These are phyloP conservation scores for Solanum chilense DNA, from an alignment of 257 asterid species.

Conservation along the genomic window DNA sequence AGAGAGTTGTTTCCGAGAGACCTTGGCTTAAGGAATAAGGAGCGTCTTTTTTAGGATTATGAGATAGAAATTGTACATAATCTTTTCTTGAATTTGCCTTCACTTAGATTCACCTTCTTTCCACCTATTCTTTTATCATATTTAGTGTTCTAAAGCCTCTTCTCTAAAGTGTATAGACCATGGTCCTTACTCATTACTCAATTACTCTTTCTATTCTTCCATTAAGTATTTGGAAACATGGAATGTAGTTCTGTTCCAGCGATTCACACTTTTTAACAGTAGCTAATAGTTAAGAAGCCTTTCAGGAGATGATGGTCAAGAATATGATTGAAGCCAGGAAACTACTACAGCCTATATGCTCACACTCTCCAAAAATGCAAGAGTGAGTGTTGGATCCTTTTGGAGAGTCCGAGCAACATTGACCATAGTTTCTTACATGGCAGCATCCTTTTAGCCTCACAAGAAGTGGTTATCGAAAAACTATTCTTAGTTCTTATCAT, in stretches of 20 bases:
- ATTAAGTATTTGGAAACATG: background rate
- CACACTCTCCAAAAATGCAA: background rate
- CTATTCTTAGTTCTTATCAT: background rate
- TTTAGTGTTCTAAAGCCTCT: background rate
- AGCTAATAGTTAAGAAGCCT: background rate
- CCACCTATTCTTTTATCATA: background rate
- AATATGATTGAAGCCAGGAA: background rate
- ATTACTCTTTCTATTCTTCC: background rate
- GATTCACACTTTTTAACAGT: background rate
- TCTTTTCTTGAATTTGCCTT: background rate
- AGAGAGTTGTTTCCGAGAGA: background rate
- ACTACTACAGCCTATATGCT: background rate
- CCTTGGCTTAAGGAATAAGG: background rate
- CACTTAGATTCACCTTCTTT: background rate
- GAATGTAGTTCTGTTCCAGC: background rate
- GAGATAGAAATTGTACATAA: background rate
- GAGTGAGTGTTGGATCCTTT: background rate
- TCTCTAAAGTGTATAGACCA: background rate
- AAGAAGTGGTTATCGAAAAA: background rate
- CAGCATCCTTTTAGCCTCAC: background rate
- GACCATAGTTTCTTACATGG: background rate
- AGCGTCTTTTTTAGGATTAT: background rate
- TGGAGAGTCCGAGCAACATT: background rate
- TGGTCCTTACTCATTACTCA: background rate
- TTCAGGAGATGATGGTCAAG: background rate